These are phyloP conservation scores for Candida anutae DNA, from an alignment of 1,139 yeast species.

Conservation along the genomic window DNA sequence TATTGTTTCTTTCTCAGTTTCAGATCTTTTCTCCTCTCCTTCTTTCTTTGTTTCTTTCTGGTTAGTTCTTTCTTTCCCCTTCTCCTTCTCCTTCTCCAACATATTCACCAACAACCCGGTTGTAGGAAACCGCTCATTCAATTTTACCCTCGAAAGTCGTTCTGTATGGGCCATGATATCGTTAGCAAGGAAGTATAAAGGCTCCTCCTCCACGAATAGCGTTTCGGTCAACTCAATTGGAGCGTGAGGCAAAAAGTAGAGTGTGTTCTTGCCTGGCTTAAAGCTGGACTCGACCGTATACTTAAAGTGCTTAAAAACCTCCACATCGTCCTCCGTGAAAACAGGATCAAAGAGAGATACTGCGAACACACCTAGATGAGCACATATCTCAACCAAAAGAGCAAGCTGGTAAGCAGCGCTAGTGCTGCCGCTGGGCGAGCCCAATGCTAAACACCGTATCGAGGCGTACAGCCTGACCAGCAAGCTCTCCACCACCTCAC, in stretches of 20 bases:
- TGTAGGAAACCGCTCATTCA: constrained; percentile 32
- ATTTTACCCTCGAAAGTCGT: constrained; percentile 32
- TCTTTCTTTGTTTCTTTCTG: constrained; percentile 2
- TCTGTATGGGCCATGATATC: constrained; percentile 46
- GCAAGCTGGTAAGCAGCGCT: constrained; percentile 65
- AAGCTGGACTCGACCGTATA: constrained; percentile 17
- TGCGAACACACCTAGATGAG: constrained; percentile 14
- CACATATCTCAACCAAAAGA: constrained; percentile 35
- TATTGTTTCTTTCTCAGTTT: not conserved
- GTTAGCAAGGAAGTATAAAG: constrained; percentile 38
- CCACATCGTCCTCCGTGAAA: constrained; percentile 38
- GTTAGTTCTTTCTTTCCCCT: constrained; percentile 4
- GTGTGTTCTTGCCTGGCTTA: constrained; percentile 13
- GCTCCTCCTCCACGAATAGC: constrained; percentile 25
- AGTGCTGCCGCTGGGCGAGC: constrained; percentile 50
- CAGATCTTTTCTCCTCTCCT: not conserved
- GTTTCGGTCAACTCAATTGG: constrained; percentile 50
- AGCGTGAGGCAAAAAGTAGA: constrained; percentile 70
- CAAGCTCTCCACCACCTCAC: no score
- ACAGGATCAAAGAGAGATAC: constrained; percentile 61
- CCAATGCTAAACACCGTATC: constrained; percentile 67
- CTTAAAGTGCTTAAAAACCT: constrained; percentile 16
- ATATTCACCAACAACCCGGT: constrained; percentile 34
- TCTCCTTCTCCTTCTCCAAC: constrained; percentile 2
- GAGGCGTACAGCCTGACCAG: no score